These are phyloP conservation scores for Eimeria nieschulzi DNA, from an alignment of 169 alveolate species.

Conservation along the genomic window DNA sequence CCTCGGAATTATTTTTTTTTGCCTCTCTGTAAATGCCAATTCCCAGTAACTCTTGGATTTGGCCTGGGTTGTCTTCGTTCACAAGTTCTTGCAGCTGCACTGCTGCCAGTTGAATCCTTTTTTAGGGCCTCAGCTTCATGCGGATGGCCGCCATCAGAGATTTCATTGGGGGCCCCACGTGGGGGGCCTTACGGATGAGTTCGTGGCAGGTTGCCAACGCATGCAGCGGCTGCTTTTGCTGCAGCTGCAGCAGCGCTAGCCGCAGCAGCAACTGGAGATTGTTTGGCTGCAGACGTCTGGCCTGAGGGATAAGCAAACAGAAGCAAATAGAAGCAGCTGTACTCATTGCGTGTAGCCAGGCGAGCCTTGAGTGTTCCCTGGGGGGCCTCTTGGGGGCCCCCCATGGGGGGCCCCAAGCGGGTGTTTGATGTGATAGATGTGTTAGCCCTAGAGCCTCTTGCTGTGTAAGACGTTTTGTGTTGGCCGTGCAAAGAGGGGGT, in stretches of 20 bases:
- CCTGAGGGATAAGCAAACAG: background rate
- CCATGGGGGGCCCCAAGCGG: too few species aligned
- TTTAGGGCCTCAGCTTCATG: slow-evolving; percentile 6
- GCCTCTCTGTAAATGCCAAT: too few species aligned
- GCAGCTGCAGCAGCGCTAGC: slow-evolving; percentile 42
- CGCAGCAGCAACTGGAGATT: slow-evolving; percentile 1
- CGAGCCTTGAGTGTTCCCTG: too few species aligned
- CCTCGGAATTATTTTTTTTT: too few species aligned
- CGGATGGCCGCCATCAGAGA: slow-evolving; percentile 1
- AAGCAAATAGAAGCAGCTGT: too few species aligned
- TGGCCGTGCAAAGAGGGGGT: background rate
- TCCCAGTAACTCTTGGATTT: background rate
- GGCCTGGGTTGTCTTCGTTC: background rate
- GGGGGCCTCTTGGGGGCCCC: too few species aligned
- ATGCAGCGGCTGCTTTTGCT: slow-evolving; percentile 10
- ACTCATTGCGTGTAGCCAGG: too few species aligned
- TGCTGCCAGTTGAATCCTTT: too few species aligned
- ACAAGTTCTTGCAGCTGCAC: too few species aligned
- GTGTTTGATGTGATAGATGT: too few species aligned
- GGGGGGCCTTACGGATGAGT: background rate
- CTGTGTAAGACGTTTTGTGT: background rate
- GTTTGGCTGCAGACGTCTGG: background rate
- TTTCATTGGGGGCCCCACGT: background rate
- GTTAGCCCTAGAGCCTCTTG: too few species aligned
- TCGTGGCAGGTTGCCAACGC: background rate